phyloP scores from a whole-genome alignment of 176 grass and related monocot genomes.

The Rhynchospora pubera region DNA sequence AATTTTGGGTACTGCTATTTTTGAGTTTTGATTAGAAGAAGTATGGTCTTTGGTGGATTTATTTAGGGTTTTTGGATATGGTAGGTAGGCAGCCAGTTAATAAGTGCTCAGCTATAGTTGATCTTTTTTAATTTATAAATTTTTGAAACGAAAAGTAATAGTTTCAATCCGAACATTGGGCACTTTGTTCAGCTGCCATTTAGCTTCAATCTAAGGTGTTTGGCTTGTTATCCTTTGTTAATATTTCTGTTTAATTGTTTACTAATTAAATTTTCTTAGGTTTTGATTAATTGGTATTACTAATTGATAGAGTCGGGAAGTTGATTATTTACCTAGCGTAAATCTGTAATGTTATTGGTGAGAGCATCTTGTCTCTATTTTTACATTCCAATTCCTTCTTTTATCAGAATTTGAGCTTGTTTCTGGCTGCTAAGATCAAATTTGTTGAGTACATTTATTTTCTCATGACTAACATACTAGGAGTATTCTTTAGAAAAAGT shows the following conservation, averaged over 20 bases:
- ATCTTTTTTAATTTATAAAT: background rate
- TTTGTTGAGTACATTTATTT: background rate
- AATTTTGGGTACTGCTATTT: background rate
- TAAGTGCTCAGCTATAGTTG: background rate
- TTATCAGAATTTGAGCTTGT: background rate
- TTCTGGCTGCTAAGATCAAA: background rate
- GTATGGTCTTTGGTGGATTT: background rate
- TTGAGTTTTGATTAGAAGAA: background rate
- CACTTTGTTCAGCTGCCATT: background rate
- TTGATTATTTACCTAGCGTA: background rate
- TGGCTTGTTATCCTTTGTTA: background rate
- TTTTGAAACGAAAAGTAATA: background rate
- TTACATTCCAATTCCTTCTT: background rate
- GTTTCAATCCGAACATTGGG: background rate
- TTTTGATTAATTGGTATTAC: background rate
- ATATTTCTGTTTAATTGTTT: background rate
- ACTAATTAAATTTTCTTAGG: background rate
- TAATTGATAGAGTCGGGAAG: background rate
- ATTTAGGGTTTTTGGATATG: conserved; percentile 5
- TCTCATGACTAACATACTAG: background rate
- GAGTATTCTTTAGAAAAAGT: background rate
- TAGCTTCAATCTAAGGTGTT: background rate
- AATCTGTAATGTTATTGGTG: background rate
- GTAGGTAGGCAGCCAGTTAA: background rate
- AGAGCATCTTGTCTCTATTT: background rate